Base-by-base conservation (phyloP, 2,329 filamentous ascomycete genomes). In the Xylariaceae sp. region DNA sequence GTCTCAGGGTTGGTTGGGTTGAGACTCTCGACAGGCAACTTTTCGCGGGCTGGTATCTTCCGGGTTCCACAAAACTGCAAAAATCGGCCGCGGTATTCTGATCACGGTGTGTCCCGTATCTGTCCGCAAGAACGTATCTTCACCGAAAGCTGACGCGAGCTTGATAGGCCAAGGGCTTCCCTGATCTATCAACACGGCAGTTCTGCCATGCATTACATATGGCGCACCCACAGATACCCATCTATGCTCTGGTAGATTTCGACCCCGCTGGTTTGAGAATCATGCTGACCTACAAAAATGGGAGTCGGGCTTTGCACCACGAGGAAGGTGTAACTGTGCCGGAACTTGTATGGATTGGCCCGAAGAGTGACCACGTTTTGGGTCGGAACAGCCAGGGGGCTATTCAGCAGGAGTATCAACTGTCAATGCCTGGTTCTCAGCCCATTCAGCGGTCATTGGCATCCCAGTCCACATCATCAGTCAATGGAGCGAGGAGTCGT, bases 181-280 rank as follows among this genome's bases (percentile, higher is more conserved):
- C 89, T 0, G 89, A 94, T 58, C 71, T 92, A 42, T 76, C 78
- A 1, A 90, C 87, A 0, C 75, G 86, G 7, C 75, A 75, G 14
- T 84, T 92, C 46, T 69, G 92, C 1, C 74, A 75, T 39, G 64
- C 73, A 11, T 47, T 90, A 1, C 74, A 78, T 35, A 64, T 58
- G 0, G 66, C 65, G 9, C 71, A 69, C 17, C 77, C 79, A 0
- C 62, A 66, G 0, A 66, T 86, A 18, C 78, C 81, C 2, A 78
- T 89, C 6, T 76, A 81, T 45, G 80, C 76, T 0, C 70, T 94
- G 0, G 77, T 88, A 1, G 89, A 95, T 60, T 88, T 81, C 51
- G 89, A 94, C 58, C 87, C 88, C 0, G 81, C 92, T 54, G 89
- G 89, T 0, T 67, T 92, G 27, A 79, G 78, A 2, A 94, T 95